Evolutionary conservation across 805 yeast genomes (phyloP).

Genomic region (Hanseniaspora occidentalis): DNA sequence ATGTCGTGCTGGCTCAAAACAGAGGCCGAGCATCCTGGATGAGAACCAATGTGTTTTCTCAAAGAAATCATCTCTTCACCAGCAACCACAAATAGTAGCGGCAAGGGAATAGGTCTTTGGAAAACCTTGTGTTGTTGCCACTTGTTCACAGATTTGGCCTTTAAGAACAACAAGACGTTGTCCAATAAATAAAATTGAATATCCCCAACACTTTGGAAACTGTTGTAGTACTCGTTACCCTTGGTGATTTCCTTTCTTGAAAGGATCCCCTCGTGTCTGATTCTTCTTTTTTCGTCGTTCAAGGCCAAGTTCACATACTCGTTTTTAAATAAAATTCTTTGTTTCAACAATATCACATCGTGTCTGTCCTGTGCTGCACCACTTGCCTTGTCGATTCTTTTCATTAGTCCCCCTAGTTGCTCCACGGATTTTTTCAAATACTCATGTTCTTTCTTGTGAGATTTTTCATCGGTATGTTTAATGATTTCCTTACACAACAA

Average conservation of each 20-base stretch:
- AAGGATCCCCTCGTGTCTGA: constrained; percentile 31
- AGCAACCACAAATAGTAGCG: constrained; percentile 59
- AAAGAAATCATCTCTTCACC: constrained; percentile 57
- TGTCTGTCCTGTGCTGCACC: constrained; percentile 92
- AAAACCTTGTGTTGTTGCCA: constrained; percentile 86
- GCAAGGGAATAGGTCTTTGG: constrained; percentile 78
- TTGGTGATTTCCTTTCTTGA: constrained; percentile 20
- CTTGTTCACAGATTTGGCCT: constrained; percentile 76
- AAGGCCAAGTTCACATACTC: constrained; percentile 80
- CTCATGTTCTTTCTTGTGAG: constrained; percentile 32
- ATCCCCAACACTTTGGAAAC: constrained; percentile 33
- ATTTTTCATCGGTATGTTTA: constrained; percentile 73
- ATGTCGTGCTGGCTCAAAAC: constrained; percentile 16
- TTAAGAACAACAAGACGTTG: constrained; percentile 73
- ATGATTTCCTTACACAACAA: constrained; percentile 68
- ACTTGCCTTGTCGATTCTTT: constrained; percentile 63
- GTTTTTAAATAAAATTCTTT: constrained; percentile 68
- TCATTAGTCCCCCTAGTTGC: constrained; percentile 61
- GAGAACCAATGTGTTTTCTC: constrained; percentile 26
- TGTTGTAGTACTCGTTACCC: constrained; percentile 1
- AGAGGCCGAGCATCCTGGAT: constrained; percentile 22
- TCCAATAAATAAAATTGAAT: constrained; percentile 82
- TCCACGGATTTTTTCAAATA: constrained; percentile 61
- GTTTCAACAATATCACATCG: constrained; percentile 76
- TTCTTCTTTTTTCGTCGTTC: constrained; percentile 66